phyloP scores from a whole-genome alignment of 129 eudicot species.

The Centella asiatica region DNA sequence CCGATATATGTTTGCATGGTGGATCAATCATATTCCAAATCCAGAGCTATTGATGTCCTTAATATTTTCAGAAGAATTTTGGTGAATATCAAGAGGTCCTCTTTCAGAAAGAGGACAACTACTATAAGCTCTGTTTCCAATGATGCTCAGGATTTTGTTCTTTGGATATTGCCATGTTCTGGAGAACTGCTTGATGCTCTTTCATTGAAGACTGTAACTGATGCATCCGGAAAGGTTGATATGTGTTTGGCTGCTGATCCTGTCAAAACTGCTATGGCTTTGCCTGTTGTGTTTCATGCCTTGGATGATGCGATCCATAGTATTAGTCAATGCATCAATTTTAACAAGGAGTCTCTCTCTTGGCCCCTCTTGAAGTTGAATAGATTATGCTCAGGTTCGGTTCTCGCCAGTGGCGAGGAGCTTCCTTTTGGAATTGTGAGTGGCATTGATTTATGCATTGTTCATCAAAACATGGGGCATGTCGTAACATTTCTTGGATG shows the following conservation, averaged over 20 bases:
- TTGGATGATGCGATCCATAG: slow-evolving; percentile 60
- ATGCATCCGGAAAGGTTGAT: slow-evolving; percentile 39
- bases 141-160: slow-evolving; percentile 16
- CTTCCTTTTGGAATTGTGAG: slow-evolving; percentile 97
- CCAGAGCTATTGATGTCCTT: slow-evolving; percentile 45
- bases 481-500: not conserved
- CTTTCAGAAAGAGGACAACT: slow-evolving; percentile 55
- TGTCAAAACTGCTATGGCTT: slow-evolving; percentile 64
- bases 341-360: slow-evolving; percentile 39
- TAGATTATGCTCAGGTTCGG: slow-evolving; percentile 79
- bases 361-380: slow-evolving; percentile 86
- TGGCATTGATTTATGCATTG: slow-evolving; percentile 4
- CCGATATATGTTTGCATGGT: slow-evolving; percentile 47
- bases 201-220: slow-evolving; percentile 46
- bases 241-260: slow-evolving; percentile 64
- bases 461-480: not conserved
- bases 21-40: slow-evolving; percentile 37
- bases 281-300: slow-evolving; percentile 90
- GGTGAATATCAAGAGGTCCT: slow-evolving; percentile 55
- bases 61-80: slow-evolving; percentile 40
- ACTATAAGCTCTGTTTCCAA: slow-evolving; percentile 31
- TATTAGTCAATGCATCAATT: slow-evolving; percentile 24
- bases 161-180: slow-evolving; percentile 42
- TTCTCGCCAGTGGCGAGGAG: slow-evolving; percentile 97
- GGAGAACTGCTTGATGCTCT: slow-evolving; percentile 60